Conservation (phyloP, 2,329 filamentous ascomycete species). For the Apiospora saccharicola region DNA sequence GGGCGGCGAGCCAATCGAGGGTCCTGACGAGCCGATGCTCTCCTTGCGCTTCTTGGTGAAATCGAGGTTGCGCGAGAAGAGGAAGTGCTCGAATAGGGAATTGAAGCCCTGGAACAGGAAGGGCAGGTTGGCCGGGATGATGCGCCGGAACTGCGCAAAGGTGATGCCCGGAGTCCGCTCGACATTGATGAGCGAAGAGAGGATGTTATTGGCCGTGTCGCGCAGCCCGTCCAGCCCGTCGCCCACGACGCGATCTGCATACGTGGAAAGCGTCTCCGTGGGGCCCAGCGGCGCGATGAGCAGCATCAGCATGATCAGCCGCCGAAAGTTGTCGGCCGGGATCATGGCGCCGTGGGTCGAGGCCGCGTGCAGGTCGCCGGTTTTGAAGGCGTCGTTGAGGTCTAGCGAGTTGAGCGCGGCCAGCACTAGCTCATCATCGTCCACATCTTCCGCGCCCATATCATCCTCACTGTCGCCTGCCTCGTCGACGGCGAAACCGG, state of each 20-base stretch:
- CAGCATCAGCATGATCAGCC: constrained; percentile 73
- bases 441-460: constrained; percentile 48
- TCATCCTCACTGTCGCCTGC: constrained; percentile 51
- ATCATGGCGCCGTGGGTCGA: constrained; percentile 72
- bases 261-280: constrained; percentile 70
- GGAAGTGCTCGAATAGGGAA: constrained; percentile 76
- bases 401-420: constrained; percentile 74
- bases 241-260: constrained; percentile 63
- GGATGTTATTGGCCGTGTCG: constrained; percentile 67
- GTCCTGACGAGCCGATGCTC: constrained; percentile 26
- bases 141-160: constrained; percentile 65
- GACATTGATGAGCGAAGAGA: constrained; percentile 70
- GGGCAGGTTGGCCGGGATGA: constrained; percentile 67
- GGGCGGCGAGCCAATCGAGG: not conserved
- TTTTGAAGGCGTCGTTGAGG: constrained; percentile 66
- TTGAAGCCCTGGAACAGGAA: constrained; percentile 73
- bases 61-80: constrained; percentile 76
- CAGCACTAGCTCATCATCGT: constrained; percentile 70
- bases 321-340: constrained; percentile 75
- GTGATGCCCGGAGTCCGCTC: constrained; percentile 70
- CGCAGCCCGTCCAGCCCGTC: constrained; percentile 65
- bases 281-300: constrained; percentile 69
- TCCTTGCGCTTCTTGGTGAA: constrained; percentile 64
- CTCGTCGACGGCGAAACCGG: constrained; percentile 57
- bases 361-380: constrained; percentile 52